Conservation (phyloP, 2,329 filamentous ascomycete genomes). For the Epichloe scottii region DNA sequence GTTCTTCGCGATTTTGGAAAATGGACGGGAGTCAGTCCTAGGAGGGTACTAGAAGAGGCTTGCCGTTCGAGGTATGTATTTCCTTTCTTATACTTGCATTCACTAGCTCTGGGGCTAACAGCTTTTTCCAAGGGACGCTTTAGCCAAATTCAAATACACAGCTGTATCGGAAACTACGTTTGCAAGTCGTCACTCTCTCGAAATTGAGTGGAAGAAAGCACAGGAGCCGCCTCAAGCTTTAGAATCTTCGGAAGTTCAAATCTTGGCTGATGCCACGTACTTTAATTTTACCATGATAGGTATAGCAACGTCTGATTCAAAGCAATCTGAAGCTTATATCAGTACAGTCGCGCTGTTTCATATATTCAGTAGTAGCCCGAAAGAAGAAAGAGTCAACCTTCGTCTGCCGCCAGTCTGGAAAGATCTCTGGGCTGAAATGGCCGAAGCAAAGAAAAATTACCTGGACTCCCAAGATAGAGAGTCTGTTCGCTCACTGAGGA, state of each 20-base stretch:
- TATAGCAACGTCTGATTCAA: conserved; percentile 59
- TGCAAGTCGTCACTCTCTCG: conserved; percentile 62
- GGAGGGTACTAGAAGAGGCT: conserved; percentile 71
- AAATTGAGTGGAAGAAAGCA: conserved; percentile 66
- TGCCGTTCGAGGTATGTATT: conserved; percentile 57
- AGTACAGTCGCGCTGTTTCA: conserved; percentile 74
- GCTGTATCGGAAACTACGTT: conserved; percentile 62
- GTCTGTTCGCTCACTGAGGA: conserved; percentile 53
- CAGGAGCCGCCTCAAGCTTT: conserved; percentile 37
- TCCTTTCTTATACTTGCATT: background rate
- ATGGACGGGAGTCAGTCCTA: conserved; percentile 63
- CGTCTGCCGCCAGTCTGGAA: conserved; percentile 70
- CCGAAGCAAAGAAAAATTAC: conserved; percentile 55
- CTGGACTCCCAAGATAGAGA: conserved; percentile 59
- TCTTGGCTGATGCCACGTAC: conserved; percentile 32
- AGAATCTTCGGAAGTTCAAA: conserved; percentile 29
- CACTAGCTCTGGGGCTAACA: background rate
- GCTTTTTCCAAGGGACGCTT: conserved; percentile 45
- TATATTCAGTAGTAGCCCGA: conserved; percentile 62
- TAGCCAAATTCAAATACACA: conserved; percentile 53
- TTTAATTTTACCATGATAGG: conserved; percentile 62
- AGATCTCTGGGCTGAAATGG: conserved; percentile 73
- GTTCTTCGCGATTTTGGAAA: conserved; percentile 75
- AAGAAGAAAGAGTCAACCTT: conserved; percentile 76
- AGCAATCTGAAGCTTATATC: conserved; percentile 79